Evolutionary conservation across 495 filamentous ascomycete species (phyloP).

Genomic region (Lepidopterella palustris): DNA sequence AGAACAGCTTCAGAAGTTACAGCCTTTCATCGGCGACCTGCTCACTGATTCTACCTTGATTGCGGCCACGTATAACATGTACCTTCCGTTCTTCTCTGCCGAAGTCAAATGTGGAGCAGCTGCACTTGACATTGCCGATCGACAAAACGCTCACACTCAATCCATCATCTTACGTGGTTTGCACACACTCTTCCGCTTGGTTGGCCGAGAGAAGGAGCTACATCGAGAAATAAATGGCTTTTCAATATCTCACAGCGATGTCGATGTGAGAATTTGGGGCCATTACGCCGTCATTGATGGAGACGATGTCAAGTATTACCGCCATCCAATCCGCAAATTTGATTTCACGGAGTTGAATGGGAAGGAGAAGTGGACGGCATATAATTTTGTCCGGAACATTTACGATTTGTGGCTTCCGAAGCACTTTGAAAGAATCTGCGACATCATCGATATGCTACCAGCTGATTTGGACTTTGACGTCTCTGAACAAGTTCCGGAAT

Average conservation of each 20-base stretch:
- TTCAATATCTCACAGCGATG: constrained; percentile 15
- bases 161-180: constrained; percentile 6
- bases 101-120: constrained; percentile 23
- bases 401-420: constrained; percentile 11
- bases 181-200: constrained; percentile 3
- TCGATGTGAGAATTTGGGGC: constrained; percentile 17
- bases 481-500: constrained; percentile 9
- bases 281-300: constrained; percentile 28
- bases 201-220: constrained; percentile 13
- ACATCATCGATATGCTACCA: constrained; percentile 5
- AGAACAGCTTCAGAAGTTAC: constrained; percentile 15
- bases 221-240: constrained; percentile 13
- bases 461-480: constrained; percentile 9
- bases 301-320: constrained; percentile 9
- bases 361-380: constrained; percentile 7
- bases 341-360: neutral
- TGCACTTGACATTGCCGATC: constrained; percentile 25
- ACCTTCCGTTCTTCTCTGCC: constrained; percentile 24
- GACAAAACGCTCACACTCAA: constrained; percentile 23
- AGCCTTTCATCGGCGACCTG: constrained; percentile 10
- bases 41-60: constrained; percentile 10
- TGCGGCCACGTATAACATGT: constrained; percentile 22
- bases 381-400: constrained; percentile 8
- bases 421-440: constrained; percentile 9
- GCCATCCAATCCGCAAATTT: neutral